Evolutionary conservation across 23 red algal species (phyloP), one percentile per base, ranked within the genome.

Genomic region (Chondrus crispus): DNA sequence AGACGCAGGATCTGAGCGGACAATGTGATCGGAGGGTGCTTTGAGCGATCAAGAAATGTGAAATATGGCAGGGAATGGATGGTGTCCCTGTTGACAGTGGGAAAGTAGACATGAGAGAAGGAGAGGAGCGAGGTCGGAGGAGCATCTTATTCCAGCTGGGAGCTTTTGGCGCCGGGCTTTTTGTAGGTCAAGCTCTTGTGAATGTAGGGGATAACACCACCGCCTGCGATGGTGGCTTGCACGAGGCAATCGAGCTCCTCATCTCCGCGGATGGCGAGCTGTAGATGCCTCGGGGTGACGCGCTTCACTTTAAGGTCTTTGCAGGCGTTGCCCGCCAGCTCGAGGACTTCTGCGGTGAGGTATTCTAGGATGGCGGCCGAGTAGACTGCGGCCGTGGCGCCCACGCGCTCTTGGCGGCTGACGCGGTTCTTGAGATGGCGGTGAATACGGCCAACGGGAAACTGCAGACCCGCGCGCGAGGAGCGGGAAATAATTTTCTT

Each of bases 321-420:
- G 36, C 91, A 90, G 3, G 95, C 95, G 70, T 98, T 98, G 52
- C 95, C 95, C 9, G 91, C 91, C 32, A 98, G 92, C 69, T 98
- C 95, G n/a, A 94, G 86, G 35, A 98, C 91, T 53, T 98, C 95
- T 33, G 95, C 95, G 19, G 95, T 98, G 55, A 98, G 84, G 43
- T 98, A 98, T 54, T 98, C 95, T 49, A 98, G 88, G 35, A 98
- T 93, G 30, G 95, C 95, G 16, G 95, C 95, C 4, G 91, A 85
- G 81, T 98, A 98, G 16, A 98, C 95, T 41, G 95, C 91, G 20
- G 95, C 95, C 19, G 95, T 98, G n/a, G 95, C 95, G 24, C 95
- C 95, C 18, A 94, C 90, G 36, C 95, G 91, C 55, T 94, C 95
- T 35, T 84, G 68, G 30, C 91, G 74, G 42, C 74, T 63, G 70